These are phyloP conservation scores for Arctium minus DNA, from an alignment of 129 eudicot genomes.

Conservation along the genomic window DNA sequence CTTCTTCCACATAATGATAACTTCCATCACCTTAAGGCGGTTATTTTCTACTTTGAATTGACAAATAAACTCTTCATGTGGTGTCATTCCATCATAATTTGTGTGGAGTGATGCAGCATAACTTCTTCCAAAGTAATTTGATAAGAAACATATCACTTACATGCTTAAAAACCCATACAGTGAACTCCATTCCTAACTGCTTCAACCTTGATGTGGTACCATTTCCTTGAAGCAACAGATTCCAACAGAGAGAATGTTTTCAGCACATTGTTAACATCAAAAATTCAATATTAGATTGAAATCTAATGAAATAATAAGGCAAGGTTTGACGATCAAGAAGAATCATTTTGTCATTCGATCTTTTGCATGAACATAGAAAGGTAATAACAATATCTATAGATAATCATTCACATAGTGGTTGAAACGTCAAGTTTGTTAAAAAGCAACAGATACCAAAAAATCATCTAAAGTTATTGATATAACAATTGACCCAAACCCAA, in stretches of 20 bases:
- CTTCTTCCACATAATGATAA: neutral
- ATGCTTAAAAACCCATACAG: conserved; percentile 98
- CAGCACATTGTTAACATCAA: conserved; percentile 18
- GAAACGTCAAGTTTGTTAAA: neutral
- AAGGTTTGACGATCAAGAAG: conserved; percentile 5
- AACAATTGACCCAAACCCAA: conserved; percentile 2
- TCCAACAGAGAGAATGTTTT: conserved; percentile 6
- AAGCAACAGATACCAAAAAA: neutral
- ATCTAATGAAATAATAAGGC: neutral
- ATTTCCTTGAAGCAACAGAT: conserved; percentile 44
- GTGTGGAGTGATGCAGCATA: conserved; percentile 9
- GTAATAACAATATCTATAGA: neutral
- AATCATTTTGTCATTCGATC: neutral
- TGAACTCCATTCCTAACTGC: conserved; percentile 95
- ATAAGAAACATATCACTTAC: conserved; percentile 44
- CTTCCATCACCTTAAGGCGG: neutral
- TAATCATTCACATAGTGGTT: neutral
- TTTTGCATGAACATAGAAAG: neutral
- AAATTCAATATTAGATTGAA: conserved; percentile 6
- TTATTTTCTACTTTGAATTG: conserved; percentile 1
- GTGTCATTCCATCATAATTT: conserved; percentile 9
- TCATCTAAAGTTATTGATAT: neutral
- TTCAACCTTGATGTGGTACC: conserved; percentile 88
- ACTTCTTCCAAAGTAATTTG: neutral
- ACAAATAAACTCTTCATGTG: neutral